These are phyloP conservation scores for Citrus sinensis DNA, from an alignment of 345 rosid genomes.

Conservation along the genomic window DNA sequence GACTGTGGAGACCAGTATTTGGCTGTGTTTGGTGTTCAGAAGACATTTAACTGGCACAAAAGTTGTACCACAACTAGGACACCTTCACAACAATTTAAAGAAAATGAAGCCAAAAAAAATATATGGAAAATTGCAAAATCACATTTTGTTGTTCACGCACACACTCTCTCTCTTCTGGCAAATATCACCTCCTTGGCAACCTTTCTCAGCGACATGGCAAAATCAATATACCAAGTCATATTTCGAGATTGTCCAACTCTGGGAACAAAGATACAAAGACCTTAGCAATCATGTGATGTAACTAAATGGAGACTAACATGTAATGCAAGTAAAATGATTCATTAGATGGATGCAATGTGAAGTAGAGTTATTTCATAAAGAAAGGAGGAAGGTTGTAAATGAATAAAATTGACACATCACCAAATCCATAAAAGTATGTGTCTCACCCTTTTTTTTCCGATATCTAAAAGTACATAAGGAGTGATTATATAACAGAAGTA, in stretches of 20 bases:
- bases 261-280: neutral
- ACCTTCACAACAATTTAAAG: neutral
- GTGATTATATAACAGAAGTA: neutral
- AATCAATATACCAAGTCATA: neutral
- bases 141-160: neutral
- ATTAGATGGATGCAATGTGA: neutral
- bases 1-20: neutral
- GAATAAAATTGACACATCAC: neutral
- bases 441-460: neutral
- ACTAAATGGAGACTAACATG: neutral
- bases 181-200: neutral
- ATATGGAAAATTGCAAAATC: neutral
- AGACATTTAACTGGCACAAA: neutral
- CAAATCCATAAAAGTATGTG: neutral
- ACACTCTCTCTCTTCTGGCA: neutral
- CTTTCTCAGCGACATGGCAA: neutral
- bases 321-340: neutral
- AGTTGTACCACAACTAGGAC: neutral
- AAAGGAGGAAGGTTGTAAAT: neutral
- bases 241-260: neutral
- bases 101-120: neutral
- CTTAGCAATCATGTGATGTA: neutral
- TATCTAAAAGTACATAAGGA: neutral
- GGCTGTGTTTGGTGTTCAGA: neutral
- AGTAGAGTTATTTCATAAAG: neutral